Percentiles rank a stretch among this genome's conserved stretches.
These are phyloP conservation scores for Sodiomyces alkalinus DNA, from an alignment of 2,329 filamentous ascomycete species.

Conservation along the genomic window DNA sequence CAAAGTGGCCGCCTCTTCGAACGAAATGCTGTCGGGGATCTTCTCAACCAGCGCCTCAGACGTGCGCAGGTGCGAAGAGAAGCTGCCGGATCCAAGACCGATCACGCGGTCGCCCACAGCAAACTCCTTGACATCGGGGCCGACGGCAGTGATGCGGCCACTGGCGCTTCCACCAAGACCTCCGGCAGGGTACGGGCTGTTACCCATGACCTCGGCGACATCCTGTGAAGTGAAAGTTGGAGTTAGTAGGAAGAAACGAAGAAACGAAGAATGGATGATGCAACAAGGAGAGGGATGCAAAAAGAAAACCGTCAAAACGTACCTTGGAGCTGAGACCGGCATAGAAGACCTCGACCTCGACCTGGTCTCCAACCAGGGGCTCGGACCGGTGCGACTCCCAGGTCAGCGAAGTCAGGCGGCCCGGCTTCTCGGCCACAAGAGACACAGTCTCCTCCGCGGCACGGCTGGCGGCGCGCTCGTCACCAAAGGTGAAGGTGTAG, in stretches of 20 bases:
- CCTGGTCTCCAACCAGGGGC: constrained; percentile 5
- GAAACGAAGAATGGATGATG: too few species aligned
- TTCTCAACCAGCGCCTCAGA: constrained; percentile 7
- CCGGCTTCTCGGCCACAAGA: neutral
- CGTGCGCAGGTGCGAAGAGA: constrained; percentile 1
- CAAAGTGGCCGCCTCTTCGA: constrained; percentile 19
- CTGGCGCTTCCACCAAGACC: constrained; percentile 2
- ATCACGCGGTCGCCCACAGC: constrained; percentile 5
- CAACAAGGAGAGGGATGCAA: too few species aligned
- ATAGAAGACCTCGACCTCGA: constrained; percentile 13
- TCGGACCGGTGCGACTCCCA: neutral
- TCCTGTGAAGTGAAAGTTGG: too few species aligned
- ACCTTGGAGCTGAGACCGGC: constrained; percentile 4
- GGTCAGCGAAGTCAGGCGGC: constrained; percentile 1
- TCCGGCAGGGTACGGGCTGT: neutral
- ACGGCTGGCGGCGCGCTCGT: constrained; percentile 8
- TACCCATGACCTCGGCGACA: constrained; percentile 12
- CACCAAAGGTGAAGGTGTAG: constrained; percentile 11
- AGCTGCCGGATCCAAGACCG: constrained; percentile 2
- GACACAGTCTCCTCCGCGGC: constrained; percentile 7
- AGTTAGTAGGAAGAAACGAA: too few species aligned
- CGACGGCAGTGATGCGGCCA: constrained; percentile 14
- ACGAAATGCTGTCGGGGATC: constrained; percentile 20
- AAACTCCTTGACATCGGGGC: constrained; percentile 10
- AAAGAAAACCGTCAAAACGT: too few species aligned